A percentile compares a stretch with the other conserved stretches of the same genome.
These are phyloP conservation scores for Puccinia horiana DNA, from an alignment of 1,284 basidiomycete species.

Conservation along the genomic window DNA sequence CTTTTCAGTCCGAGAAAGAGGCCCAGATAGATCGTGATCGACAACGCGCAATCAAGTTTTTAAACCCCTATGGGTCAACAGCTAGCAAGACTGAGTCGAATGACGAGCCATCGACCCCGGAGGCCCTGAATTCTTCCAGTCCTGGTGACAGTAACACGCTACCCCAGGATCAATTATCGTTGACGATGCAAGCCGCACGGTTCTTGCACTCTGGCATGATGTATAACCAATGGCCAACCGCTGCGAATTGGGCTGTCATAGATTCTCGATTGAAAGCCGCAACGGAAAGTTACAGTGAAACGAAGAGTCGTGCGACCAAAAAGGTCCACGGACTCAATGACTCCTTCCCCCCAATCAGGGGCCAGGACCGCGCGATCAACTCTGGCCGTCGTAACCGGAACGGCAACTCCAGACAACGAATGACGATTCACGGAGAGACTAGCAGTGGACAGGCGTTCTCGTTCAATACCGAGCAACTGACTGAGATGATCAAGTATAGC, in stretches of 20 bases:
- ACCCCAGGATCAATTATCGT: conserved; percentile 25
- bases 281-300: not conserved
- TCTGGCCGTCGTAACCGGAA: conserved; percentile 6
- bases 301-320: too few species aligned
- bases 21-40: not conserved
- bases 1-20: conserved; percentile 5
- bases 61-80: conserved; percentile 21
- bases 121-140: not conserved
- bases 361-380: not conserved
- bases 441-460: not conserved
- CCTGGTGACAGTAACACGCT: not conserved
- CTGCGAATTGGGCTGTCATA: conserved; percentile 13
- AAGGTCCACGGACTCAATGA: not conserved
- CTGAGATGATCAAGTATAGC: conserved; percentile 28
- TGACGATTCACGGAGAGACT: not conserved
- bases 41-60: not conserved
- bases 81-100: not conserved
- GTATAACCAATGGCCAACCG: conserved; percentile 29
- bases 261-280: conserved; percentile 11
- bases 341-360: conserved; percentile 16
- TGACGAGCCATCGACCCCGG: not conserved
- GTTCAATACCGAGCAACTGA: conserved; percentile 11
- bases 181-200: conserved; percentile 42
- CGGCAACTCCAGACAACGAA: not conserved
- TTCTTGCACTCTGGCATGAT: conserved; percentile 36